Evolutionary conservation across 1,284 basidiomycete genomes (phyloP), one percentile per base, ranked within the genome.

Genomic region (Clitocybe nebularis): DNA sequence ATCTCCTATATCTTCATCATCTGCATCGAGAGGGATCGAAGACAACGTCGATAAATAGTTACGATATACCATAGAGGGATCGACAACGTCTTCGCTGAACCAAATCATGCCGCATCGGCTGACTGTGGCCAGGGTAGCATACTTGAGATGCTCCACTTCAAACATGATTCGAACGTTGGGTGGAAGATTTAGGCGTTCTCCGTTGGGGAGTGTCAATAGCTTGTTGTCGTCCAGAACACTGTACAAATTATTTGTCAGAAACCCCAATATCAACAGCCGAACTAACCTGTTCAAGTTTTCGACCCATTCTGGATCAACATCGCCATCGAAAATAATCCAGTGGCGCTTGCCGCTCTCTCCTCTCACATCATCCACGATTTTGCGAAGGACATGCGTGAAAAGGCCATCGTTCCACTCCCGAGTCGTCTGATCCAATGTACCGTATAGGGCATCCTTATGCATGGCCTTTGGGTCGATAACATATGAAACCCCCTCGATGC

Each of bases 61-160:
- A 36, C 78, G 79, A 65, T 89, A 97, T 22, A 97, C 81, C 96
- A 99, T 98, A 3, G 76, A 69, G 2, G 93, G 84, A 49, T 90
- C 83, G 22, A 99, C 84, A 36, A 95, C 85, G 50, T 97, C 93
- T 47, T 97, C 93, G 60, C 93, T 97, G 71, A 99, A 99, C 96
- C 96, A 99, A 57, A 99, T 95, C 96, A 99, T 99, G 63, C 96
- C 96, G 62, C 96, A 99, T 44, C 96, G 94, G 79, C 93, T 96
- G 70, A 99, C 97, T 10, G 96, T 99, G 5, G 96, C 96, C 36
- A 92, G 81, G 1, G 97, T 99, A 0, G 96, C 97, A 62, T 96
- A 99, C 56, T 86, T 89, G 53, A 99, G 79, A 63, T 95, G 93
- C 65, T 99, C 97, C 44, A 99, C 97, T 64, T 99, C 96, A 60